These are phyloP conservation scores for Camelina sativa DNA, from an alignment of 345 rosid species.

Conservation along the genomic window DNA sequence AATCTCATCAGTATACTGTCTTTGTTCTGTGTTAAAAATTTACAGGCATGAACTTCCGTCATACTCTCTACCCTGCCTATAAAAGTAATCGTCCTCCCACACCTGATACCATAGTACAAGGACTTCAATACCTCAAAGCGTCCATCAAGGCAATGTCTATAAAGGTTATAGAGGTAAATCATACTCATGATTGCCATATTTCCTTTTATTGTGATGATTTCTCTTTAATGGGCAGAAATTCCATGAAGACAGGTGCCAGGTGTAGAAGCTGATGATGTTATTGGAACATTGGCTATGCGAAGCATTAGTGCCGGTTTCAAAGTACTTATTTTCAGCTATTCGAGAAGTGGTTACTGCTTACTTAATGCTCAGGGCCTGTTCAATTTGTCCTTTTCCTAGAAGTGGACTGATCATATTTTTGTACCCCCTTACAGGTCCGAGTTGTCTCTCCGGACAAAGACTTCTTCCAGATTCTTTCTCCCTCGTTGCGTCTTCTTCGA, in stretches of 20 bases:
- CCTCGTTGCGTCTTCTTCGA: slow-evolving; percentile 90
- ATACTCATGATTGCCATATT: slow-evolving; percentile 10
- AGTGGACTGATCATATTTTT: slow-evolving; percentile 10
- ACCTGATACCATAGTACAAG: slow-evolving; percentile 95
- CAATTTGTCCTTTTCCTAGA: slow-evolving; percentile 3
- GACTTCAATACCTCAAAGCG: slow-evolving; percentile 93
- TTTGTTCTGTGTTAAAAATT: slow-evolving; percentile 17
- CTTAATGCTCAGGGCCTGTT: background rate
- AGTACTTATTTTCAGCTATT: slow-evolving; percentile 49
- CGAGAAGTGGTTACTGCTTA: slow-evolving; percentile 22
- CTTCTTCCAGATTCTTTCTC: slow-evolving; percentile 95
- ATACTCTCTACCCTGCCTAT: slow-evolving; percentile 79
- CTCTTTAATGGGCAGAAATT: slow-evolving; percentile 42
- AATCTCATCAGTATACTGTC: slow-evolving; percentile 8
- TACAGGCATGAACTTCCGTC: slow-evolving; percentile 85
- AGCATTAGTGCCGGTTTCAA: slow-evolving; percentile 82
- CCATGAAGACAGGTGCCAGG: slow-evolving; percentile 76
- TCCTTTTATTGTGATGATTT: slow-evolving; percentile 26
- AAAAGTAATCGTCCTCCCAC: slow-evolving; percentile 95
- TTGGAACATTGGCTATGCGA: slow-evolving; percentile 88
- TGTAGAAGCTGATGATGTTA: slow-evolving; percentile 99
- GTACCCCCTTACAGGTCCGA: slow-evolving; percentile 65
- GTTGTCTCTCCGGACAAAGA: slow-evolving; percentile 99
- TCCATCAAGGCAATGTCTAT: slow-evolving; percentile 94
- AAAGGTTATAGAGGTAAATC: slow-evolving; percentile 89